phyloP scores from a whole-genome alignment of 148 eudicot genomes.

The Vaccinium corymbosum region DNA sequence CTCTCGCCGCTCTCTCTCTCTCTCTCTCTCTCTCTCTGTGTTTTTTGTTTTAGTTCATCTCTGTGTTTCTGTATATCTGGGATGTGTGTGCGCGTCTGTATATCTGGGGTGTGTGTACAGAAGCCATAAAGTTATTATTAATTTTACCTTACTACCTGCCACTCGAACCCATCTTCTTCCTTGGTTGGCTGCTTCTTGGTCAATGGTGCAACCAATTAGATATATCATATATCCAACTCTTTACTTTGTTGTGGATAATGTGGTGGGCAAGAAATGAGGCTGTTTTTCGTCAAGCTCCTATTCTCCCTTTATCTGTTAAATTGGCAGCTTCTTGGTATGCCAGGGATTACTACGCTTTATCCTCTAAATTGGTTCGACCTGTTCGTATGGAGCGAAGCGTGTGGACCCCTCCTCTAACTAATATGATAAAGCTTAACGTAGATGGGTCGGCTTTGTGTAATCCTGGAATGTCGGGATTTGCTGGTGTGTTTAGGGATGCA shows the following conservation, averaged over 20 bases:
- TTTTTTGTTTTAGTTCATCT: too few species aligned
- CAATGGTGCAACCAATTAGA: background rate
- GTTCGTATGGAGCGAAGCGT: background rate
- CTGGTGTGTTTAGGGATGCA: background rate
- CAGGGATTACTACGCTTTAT: background rate
- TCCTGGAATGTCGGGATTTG: background rate
- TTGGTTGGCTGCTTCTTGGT: background rate
- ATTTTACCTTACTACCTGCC: background rate
- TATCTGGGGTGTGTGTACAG: too few species aligned
- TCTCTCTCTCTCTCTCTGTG: too few species aligned
- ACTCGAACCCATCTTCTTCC: background rate
- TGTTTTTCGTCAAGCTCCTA: background rate
- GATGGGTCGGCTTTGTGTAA: background rate
- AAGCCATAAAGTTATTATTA: too few species aligned
- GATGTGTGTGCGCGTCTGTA: too few species aligned
- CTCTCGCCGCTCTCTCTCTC: too few species aligned
- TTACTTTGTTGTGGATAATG: background rate
- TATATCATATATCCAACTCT: background rate
- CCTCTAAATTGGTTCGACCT: too few species aligned
- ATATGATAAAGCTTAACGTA: too few species aligned
- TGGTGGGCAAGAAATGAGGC: background rate
- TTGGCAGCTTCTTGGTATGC: background rate
- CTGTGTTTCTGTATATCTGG: too few species aligned
- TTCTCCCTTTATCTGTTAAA: background rate
- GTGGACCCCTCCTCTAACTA: too few species aligned